Conservation (phyloP, 2,329 filamentous ascomycete species). For the Fusarium napiforme region DNA sequence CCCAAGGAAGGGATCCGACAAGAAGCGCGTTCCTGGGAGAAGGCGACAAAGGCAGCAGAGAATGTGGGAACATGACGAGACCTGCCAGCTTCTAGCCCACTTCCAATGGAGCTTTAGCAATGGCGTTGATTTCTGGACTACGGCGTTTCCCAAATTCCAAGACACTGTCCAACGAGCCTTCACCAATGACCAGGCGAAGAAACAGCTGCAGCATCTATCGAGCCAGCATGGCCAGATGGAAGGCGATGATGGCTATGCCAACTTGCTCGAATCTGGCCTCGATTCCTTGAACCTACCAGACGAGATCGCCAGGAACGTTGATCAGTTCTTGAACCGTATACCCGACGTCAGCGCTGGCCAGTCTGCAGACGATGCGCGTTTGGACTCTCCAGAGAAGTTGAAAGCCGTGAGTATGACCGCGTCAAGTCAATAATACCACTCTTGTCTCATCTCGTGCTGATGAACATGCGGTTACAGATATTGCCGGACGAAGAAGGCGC, state of each 20-base stretch:
- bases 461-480: background rate
- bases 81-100: fast-evolving
- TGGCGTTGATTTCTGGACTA: background rate
- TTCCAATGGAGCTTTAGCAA: background rate
- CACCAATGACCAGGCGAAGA: fast-evolving
- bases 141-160: fast-evolving
- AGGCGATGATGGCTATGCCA: fast-evolving
- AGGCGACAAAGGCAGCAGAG: fast-evolving
- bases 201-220: background rate
- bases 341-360: fast-evolving
- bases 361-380: background rate
- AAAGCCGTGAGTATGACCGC: background rate
- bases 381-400: background rate
- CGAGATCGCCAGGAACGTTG: fast-evolving
- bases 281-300: background rate
- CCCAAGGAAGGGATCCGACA: fast-evolving
- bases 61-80: background rate
- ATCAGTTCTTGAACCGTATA: background rate
- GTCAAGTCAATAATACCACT: background rate
- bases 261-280: background rate
- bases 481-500: background rate
- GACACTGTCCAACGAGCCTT: background rate
- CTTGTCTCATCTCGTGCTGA: background rate
- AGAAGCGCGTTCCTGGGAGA: fast-evolving
- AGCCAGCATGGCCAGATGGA: background rate